Conservation (phyloP, 2,329 filamentous ascomycete species). For the Phialocephala subalpina region DNA sequence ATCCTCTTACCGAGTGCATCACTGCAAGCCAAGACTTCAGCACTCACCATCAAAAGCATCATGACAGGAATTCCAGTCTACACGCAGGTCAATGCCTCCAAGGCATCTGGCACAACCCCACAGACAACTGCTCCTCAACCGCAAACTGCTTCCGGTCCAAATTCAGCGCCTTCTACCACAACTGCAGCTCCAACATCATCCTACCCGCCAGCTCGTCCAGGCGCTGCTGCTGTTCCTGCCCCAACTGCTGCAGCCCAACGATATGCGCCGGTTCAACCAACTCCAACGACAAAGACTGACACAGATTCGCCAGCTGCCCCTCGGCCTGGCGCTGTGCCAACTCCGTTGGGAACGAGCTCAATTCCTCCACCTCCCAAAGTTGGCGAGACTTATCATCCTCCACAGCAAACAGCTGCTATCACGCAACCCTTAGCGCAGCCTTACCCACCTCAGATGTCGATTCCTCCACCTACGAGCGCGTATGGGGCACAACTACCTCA, state of each 20-base stretch:
- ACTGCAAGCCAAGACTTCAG: constrained; percentile 9
- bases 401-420: constrained; percentile 46
- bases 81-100: constrained; percentile 60
- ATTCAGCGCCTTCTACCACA: constrained; percentile 36
- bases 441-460: constrained; percentile 58
- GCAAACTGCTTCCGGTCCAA: constrained; percentile 35
- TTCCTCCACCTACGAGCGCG: constrained; percentile 54
- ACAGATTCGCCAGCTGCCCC: constrained; percentile 61
- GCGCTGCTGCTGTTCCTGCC: constrained; percentile 57
- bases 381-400: constrained; percentile 53
- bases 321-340: constrained; percentile 64
- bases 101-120: constrained; percentile 58
- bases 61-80: constrained; percentile 71
- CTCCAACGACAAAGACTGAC: constrained; percentile 50
- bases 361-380: constrained; percentile 61
- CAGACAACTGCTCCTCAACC: constrained; percentile 48
- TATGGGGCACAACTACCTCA: constrained; percentile 53
- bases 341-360: constrained; percentile 46
- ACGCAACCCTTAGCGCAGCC: constrained; percentile 37
- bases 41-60: constrained; percentile 28
- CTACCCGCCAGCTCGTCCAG: constrained; percentile 55
- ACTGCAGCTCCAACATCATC: constrained; percentile 43
- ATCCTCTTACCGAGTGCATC: constrained; percentile 6
- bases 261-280: constrained; percentile 50
- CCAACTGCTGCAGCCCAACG: constrained; percentile 43